Evolutionary conservation across 2,329 filamentous ascomycete species (phyloP), one percentile per base, ranked within the genome.

Genomic region (Paraphaeosphaeria minitans): DNA sequence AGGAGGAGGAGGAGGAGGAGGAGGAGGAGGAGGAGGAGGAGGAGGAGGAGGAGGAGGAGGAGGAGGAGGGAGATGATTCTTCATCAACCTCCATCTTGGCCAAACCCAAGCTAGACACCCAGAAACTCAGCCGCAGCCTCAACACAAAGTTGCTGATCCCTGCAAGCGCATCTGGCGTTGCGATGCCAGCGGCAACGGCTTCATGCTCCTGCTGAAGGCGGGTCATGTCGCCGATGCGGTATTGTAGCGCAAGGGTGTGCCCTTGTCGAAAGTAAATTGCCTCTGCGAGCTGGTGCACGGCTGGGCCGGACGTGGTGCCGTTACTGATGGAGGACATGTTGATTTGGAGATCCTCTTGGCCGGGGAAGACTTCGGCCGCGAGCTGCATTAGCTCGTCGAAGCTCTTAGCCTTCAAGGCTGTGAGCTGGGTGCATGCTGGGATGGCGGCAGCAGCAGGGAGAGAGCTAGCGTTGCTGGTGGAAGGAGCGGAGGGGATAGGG

Each of bases 221-320:
- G 9, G 51, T 58, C 24, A 58, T 48, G 8, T 51, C 22, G 27
- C 37, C 45, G 37, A 43, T n/a, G 22, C 39, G 45, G 14, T 33
- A 31, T 7, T 37, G 22, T 4, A 9, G 12, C 8, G 46, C 45
- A 5, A 55, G 13, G 9, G n/a, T 16, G 29, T 48, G 27, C 16
- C 51, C 56, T 9, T 37, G 4, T n/a, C 37, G 51, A 46, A 39
- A 58, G 37, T 58, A 58, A 31, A 58, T 27, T 16, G 45, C 27
- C 39, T 55, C 46, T 16, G 35, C 56, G 12, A 58, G 52, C 22
- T 58, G 43, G 46, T 53, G 51, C 29, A 46, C 37, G 5, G 39
- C 13, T 13, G 39, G 24, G 3, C 2, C n/a, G 5, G 27, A 16
- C 10, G 42, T 41, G 19, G n/a, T 45, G 29, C 46, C 51, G 24